Evolutionary conservation across 2,329 filamentous ascomycete genomes (phyloP).

Genomic region (Talaromyces sp.): DNA sequence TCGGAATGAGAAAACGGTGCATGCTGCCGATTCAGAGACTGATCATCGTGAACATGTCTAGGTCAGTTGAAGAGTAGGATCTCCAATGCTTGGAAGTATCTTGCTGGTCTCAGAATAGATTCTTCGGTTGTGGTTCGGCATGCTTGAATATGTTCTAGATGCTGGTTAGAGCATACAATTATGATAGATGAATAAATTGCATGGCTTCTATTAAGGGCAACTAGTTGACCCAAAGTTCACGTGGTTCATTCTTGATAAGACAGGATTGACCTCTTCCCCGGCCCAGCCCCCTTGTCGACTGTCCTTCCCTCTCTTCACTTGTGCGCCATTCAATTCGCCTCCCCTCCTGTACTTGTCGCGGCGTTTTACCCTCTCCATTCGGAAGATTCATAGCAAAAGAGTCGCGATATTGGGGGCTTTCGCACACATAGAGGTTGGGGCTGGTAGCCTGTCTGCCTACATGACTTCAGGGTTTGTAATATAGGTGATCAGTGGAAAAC

Average conservation of each 20-base stretch:
- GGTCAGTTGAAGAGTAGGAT: neutral
- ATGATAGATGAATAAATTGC: neutral
- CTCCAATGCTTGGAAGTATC: neutral
- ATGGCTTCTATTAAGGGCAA: too few relatives aligned
- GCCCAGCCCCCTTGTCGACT: neutral
- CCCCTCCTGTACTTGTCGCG: neutral
- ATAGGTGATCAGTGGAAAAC: neutral
- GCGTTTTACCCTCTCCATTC: neutral
- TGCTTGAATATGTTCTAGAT: neutral
- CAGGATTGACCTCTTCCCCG: neutral
- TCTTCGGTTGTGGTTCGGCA: too few relatives aligned
- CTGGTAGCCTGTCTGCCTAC: neutral
- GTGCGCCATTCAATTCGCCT: neutral
- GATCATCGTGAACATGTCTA: slow-evolving; percentile 13
- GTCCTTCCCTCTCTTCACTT: neutral
- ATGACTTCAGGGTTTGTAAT: neutral
- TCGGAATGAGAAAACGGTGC: neutral
- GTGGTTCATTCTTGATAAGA: too few relatives aligned
- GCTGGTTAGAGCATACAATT: neutral
- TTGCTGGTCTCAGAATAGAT: neutral
- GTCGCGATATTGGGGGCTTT: neutral
- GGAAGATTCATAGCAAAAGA: neutral
- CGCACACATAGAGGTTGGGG: neutral
- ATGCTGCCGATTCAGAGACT: neutral
- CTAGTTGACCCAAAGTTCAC: too few relatives aligned